Conservation (phyloP, 2,329 filamentous ascomycete species). For the Neocucurbitaria cava region DNA sequence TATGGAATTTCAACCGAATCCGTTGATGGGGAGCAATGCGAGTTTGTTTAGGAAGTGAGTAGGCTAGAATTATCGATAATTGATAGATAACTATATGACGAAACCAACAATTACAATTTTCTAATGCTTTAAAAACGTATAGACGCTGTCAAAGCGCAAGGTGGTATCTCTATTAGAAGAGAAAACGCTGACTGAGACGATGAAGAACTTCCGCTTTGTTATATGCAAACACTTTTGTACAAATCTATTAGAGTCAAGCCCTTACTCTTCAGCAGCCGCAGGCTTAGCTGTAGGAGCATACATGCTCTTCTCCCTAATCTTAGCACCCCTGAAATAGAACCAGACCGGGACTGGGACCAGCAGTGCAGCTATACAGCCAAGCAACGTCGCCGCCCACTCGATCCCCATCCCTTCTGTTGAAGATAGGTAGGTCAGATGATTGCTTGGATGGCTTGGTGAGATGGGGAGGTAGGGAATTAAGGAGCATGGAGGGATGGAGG, state of each 20-base stretch:
- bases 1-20: slow-evolving; percentile 58
- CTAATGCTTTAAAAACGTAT: too few relatives aligned
- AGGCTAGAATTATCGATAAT: background rate
- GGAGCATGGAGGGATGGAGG: too few relatives aligned
- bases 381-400: slow-evolving; percentile 54
- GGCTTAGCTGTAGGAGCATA: slow-evolving; percentile 50
- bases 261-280: slow-evolving; percentile 9
- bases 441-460: too few relatives aligned
- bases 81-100: too few relatives aligned
- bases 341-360: slow-evolving; percentile 56
- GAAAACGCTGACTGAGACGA: background rate
- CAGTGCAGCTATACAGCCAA: slow-evolving; percentile 53
- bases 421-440: too few relatives aligned
- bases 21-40: slow-evolving; percentile 46
- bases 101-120: too few relatives aligned
- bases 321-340: slow-evolving; percentile 53
- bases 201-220: background rate
- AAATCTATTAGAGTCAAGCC: background rate
- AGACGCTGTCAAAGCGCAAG: background rate
- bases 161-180: background rate
- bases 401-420: slow-evolving; percentile 61
- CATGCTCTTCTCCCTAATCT: slow-evolving; percentile 53
- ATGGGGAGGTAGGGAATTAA: too few relatives aligned
- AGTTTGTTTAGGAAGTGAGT: slow-evolving; percentile 28
- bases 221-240: background rate